Evolutionary conservation across 129 eudicot genomes (phyloP), one percentile per base, ranked within the genome.

Genomic region (Centrapalus pauciflorus): DNA sequence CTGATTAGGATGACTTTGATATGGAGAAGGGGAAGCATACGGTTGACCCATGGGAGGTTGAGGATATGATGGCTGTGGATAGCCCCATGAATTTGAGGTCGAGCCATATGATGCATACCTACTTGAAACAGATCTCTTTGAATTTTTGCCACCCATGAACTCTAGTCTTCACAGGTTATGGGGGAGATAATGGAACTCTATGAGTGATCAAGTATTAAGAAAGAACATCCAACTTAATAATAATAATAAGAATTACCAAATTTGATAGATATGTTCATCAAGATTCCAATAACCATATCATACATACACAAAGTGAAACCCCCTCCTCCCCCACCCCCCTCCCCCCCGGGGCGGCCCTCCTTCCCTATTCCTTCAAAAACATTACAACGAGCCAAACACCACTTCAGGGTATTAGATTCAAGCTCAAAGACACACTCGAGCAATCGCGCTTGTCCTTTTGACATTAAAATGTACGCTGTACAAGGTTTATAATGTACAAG

Each of bases 111-210:
- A 80, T 25, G 96, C 63, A 70, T 84, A 85, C 3, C 85, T 77
- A 33, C 89, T 72, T 13, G 87, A 46, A 66, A 79, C 72, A 2
- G 83, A 74, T 59, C 80, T 76, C 71, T 89, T 89, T 30, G 96
- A 89, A 70, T 54, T 76, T 79, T 73, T 89, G 40, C 83, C 90
- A 54, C 96, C 96, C 96, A 89, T 89, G 43, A 73, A 20, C 43
- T 34, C 71, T 37, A 66, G 20, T 62, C 41, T 75, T 65, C 66
- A 58, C 61, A 43, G 66, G 70, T 59, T 64, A 59, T 72, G 58
- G 60, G 38, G 25, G 11, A 74, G 14, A 7, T 10, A 57, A 49
- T 14, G 26, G 4, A 43, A 25, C 1, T 12, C 7, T n/a, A n/a
- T n/a, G n/a, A n/a, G n/a, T n/a, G n/a, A n/a, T n/a, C n/a, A n/a